Conservation (phyloP, 176 grass and related monocot species). For the Avena sativa region DNA sequence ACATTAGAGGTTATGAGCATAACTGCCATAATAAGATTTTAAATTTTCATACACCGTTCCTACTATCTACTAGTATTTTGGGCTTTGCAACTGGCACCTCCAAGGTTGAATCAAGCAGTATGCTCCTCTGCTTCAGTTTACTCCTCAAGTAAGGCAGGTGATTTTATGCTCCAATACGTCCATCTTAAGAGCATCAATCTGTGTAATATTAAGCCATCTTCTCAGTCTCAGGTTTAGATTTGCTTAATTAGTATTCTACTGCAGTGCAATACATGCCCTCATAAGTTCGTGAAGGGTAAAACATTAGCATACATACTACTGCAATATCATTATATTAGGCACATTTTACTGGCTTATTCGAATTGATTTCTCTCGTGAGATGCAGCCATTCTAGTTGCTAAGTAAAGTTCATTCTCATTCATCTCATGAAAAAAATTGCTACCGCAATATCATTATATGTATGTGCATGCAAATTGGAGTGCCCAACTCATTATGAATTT, state of each 20-base stretch:
- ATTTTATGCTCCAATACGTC: constrained; percentile 17
- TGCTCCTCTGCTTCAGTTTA: neutral
- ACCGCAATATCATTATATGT: too few relatives aligned
- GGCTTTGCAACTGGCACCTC: neutral
- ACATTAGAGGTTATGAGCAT: neutral
- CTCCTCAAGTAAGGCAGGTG: neutral
- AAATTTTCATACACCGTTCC: neutral
- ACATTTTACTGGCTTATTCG: neutral
- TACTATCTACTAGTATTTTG: constrained; percentile 10
- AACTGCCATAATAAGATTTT: constrained; percentile 7
- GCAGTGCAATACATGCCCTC: neutral
- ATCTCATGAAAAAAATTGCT: too few relatives aligned
- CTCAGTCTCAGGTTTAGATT: neutral
- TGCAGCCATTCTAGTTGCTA: neutral
- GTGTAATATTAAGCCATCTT: neutral
- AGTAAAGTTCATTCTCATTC: neutral
- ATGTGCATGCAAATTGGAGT: neutral
- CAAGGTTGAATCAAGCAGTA: constrained; percentile 30
- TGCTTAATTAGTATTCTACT: neutral
- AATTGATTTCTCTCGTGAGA: neutral
- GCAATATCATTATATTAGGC: neutral
- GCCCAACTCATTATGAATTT: constrained; percentile 8
- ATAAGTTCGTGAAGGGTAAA: neutral
- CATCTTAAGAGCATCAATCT: neutral
- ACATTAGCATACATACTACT: neutral